Percentiles rank a stretch among this genome's conserved stretches.
Conservation (phyloP, 2,329 filamentous ascomycete species). For the Arachnomyces sp. region DNA sequence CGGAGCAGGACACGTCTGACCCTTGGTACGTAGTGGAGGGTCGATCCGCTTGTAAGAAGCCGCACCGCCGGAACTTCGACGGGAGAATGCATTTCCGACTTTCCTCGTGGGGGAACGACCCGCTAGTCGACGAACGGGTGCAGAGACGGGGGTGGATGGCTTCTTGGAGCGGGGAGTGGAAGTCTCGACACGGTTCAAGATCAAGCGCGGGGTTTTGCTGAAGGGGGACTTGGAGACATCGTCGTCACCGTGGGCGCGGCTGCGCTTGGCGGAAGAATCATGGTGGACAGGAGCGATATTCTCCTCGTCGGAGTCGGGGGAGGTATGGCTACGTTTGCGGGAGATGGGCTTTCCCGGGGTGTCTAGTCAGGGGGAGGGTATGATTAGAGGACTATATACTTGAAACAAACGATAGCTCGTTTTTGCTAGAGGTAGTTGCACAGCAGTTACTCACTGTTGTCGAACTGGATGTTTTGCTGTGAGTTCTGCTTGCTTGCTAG, state of each 20-base stretch:
- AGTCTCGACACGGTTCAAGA: constrained; percentile 20
- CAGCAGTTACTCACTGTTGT: constrained; percentile 8
- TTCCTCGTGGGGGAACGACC: constrained; percentile 74
- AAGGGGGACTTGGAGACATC: constrained; percentile 22
- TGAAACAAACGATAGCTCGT: constrained; percentile 38
- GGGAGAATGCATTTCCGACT: constrained; percentile 58
- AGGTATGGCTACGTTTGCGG: constrained; percentile 40
- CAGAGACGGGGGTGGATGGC: constrained; percentile 37
- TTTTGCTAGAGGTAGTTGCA: no score
- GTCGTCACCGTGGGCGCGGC: constrained; percentile 26
- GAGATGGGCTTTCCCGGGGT: constrained; percentile 25
- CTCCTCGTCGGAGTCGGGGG: constrained; percentile 46
- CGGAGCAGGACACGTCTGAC: constrained; percentile 47
- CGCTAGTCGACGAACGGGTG: constrained; percentile 59
- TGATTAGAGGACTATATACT: constrained; percentile 10
- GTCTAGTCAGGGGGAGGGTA: constrained; percentile 9
- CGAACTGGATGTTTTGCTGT: constrained; percentile 28
- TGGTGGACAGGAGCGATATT: constrained; percentile 50
- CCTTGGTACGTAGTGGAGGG: constrained; percentile 49
- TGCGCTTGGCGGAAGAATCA: constrained; percentile 42
- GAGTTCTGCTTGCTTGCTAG: constrained; percentile 26
- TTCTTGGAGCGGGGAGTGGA: constrained; percentile 16
- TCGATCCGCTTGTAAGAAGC: constrained; percentile 60
- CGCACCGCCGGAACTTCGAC: constrained; percentile 49
- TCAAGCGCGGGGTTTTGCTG: constrained; percentile 41